phyloP scores from a whole-genome alignment of 1,139 yeast genomes.

The Eremothecium sinecaudum region DNA sequence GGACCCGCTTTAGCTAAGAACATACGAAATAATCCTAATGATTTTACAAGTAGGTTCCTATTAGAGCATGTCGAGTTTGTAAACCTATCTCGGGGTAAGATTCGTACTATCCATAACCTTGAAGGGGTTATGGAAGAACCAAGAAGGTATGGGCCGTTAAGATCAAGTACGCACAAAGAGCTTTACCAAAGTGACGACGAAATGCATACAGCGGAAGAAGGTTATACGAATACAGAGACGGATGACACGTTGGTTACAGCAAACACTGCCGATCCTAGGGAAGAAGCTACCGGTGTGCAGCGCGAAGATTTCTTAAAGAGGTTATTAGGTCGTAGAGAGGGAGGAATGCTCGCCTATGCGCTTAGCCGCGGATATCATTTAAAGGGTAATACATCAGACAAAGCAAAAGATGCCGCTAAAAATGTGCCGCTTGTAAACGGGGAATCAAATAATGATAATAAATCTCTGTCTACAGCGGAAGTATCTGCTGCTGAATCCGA shows the following conservation, averaged over 20 bases:
- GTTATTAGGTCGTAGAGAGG: no score
- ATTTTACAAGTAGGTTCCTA: slow-evolving; percentile 19
- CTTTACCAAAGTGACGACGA: background rate
- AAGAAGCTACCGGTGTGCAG: no score
- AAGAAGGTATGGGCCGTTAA: slow-evolving; percentile 1
- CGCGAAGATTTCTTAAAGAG: no score
- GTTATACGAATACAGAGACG: background rate
- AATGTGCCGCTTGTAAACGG: no score
- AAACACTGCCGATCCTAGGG: no score
- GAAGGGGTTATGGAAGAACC: slow-evolving; percentile 1
- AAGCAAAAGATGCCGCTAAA: no score
- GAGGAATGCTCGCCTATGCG: no score
- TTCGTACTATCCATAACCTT: slow-evolving; percentile 4
- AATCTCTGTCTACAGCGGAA: no score
- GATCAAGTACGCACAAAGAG: background rate
- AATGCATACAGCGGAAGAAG: background rate
- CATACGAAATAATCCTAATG: slow-evolving; percentile 12
- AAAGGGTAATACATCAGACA: no score
- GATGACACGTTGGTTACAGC: background rate
- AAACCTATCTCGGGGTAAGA: slow-evolving; percentile 3
- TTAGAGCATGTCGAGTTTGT: slow-evolving; percentile 13
- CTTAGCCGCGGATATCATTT: no score
- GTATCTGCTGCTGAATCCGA: no score
- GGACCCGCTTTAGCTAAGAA: slow-evolving; percentile 10
- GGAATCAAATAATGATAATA: no score